These are phyloP conservation scores for Metarhizium humberi DNA, from an alignment of 2,329 filamentous ascomycete species.

Conservation along the genomic window DNA sequence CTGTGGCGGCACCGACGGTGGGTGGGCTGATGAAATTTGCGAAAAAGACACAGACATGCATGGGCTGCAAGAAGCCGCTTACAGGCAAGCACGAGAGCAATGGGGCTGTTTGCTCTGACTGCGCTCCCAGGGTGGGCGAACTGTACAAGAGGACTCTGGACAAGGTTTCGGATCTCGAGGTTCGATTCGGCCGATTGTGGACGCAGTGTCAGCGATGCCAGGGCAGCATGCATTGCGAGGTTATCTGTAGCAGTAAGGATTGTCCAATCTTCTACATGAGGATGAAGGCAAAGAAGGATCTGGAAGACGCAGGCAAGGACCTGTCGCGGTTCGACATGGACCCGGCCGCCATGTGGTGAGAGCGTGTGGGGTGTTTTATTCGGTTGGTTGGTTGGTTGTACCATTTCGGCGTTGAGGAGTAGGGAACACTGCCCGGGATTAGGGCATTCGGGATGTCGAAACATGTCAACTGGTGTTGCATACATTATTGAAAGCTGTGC, in stretches of 20 bases:
- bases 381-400: neutral
- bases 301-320: conserved; percentile 90
- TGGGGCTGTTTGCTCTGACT: conserved; percentile 83
- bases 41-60: conserved; percentile 95
- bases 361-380: neutral
- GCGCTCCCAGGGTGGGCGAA: conserved; percentile 76
- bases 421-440: neutral
- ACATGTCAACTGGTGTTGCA: neutral
- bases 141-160: conserved; percentile 86
- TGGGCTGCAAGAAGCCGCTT: conserved; percentile 97
- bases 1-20: conserved; percentile 81
- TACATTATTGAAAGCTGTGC: neutral
- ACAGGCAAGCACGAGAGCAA: conserved; percentile 67
- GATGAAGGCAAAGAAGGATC: conserved; percentile 99
- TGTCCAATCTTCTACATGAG: conserved; percentile 99
- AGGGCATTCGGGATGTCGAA: neutral
- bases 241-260: conserved; percentile 92
- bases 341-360: conserved; percentile 54
- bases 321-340: conserved; percentile 83
- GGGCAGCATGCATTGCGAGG: conserved; percentile 95
- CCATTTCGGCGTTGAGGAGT: neutral
- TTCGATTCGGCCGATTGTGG: conserved; percentile 88
- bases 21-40: conserved; percentile 97
- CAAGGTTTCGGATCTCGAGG: conserved; percentile 85
- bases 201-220: conserved; percentile 98